Base-by-base conservation (phyloP, 345 rosid species). In the Gossypium raimondii region DNA sequence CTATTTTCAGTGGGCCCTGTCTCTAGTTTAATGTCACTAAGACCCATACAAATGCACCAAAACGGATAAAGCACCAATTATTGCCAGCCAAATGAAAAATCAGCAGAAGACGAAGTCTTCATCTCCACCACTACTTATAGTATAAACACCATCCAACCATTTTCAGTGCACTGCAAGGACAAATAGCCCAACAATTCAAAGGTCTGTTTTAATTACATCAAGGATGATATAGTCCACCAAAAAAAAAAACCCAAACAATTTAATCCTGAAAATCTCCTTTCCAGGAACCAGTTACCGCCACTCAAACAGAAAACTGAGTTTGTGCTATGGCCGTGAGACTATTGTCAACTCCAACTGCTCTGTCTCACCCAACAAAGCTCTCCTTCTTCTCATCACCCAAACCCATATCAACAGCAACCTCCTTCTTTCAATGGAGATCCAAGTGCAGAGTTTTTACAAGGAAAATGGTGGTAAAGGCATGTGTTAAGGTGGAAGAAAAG, bases 401-500 rank as follows among this genome's bases (percentile, higher is more conserved):
- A 55, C 81, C 85, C 84, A 70, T 71, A 69, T 80, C 80, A 8
- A 52, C 73, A 17, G 73, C 81, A 20, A 77, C 45, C 60, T 69
- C 71, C 3, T 45, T 58, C 55, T 78, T 71, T 55, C 82, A 77
- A 8, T 76, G 78, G 78, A 61, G 84, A 7, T 64, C 75, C 17
- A 81, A 68, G 27, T 29, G 59, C 52, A 0, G 47, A 17, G 20
- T 27, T 56, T 78, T 81, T 51, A 27, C 55, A 6, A 67, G 57
- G 41, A 83, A 61, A 72, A 78, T 70, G 87, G 77, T 52, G 77
- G 85, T 84, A 43, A 85, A 66, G 71, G 85, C 90, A 11, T 85
- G 85, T 69, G 83, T 83, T 14, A 79, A 80, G 52, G 86, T 86
- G 76, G 89, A 84, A 78, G 81, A 80, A 72, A 76, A 76, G 75